Base-by-base conservation (phyloP, 2,329 filamentous ascomycete genomes). In the Xenosphaeropsis pyriputrescens region DNA sequence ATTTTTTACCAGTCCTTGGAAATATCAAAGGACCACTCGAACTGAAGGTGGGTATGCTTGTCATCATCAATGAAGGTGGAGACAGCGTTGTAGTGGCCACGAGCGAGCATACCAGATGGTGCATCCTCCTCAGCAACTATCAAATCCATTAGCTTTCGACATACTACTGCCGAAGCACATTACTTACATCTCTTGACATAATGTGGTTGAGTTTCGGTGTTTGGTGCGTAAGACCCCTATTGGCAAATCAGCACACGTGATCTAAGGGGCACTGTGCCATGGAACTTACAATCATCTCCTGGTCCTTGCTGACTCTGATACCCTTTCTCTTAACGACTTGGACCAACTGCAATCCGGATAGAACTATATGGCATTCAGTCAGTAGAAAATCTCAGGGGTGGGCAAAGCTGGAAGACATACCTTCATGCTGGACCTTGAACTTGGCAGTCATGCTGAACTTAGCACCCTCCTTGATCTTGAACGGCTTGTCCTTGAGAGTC, bases 1-100 rank as follows among this genome's bases (percentile, higher is more conserved):
- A 5, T 19, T 19, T 16, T 53, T 48, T 77, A 84, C 91, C 91
- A 96, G 58, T 94, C 85, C 73, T 96, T 98, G 63, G 81, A 72
- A 58, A 98, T 94, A 56, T 95, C 83, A 54, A 98, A 96, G 44
- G 79, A 77, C 91, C 91, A 98, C 53, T 93, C 82, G 60, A 98
- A 98, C 57, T 80, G 70, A 45, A 98, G 69, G 62, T 98, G 88
- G 46, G 72, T 79, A 62, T 85, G 78, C 59, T 91, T 80, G 64
- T 98, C 91, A 54, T 98, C 91, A 57, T 98, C 91, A 44, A 94
- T 73, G 59, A 98, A 98, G 61, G 76, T 85, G 48, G 86, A 94
- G 43, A 78, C 62, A 45, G 88, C 88, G 43, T 82, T 81, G 71
- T 98, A 98, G 62, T 86, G 78, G 46, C 86, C 91, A 44, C 91